Evolutionary conservation across 192 early-diverging fungal species (phyloP).

Genomic region (Podila minutissima): DNA sequence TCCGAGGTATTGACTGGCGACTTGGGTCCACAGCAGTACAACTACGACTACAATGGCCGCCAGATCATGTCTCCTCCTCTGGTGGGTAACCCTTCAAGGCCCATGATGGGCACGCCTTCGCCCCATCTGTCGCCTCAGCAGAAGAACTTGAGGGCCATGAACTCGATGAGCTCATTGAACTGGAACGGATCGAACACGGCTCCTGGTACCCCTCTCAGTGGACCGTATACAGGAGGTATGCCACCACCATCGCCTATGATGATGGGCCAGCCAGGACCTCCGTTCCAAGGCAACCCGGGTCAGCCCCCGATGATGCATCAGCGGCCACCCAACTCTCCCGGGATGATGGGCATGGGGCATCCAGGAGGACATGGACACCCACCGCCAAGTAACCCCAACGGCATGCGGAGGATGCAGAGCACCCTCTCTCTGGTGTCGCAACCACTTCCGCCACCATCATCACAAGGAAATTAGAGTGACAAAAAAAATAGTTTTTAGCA

Average conservation of each 20-base stretch:
- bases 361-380: not conserved
- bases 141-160: not conserved
- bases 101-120: slow-evolving; percentile 15
- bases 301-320: not conserved
- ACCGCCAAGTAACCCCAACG: not conserved
- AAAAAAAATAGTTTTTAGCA: no score
- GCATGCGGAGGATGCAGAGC: not conserved
- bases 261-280: slow-evolving; percentile 15
- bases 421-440: not conserved
- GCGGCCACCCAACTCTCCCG: not conserved
- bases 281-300: not conserved
- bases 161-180: not conserved
- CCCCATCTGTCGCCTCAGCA: not conserved
- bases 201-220: not conserved
- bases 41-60: slow-evolving; percentile 50
- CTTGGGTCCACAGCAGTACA: slow-evolving; percentile 48
- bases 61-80: slow-evolving; percentile 40
- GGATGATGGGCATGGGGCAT: not conserved
- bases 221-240: not conserved
- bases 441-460: not conserved
- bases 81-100: slow-evolving; percentile 27
- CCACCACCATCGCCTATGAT: slow-evolving; percentile 26
- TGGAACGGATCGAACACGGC: not conserved
- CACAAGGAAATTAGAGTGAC: not conserved
- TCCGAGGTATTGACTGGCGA: slow-evolving; percentile 18